A percentile compares a stretch with the other conserved stretches of the same genome.
Evolutionary conservation across 208 protist genomes (phyloP).

Genomic region (Novymonas esmeraldas): DNA sequence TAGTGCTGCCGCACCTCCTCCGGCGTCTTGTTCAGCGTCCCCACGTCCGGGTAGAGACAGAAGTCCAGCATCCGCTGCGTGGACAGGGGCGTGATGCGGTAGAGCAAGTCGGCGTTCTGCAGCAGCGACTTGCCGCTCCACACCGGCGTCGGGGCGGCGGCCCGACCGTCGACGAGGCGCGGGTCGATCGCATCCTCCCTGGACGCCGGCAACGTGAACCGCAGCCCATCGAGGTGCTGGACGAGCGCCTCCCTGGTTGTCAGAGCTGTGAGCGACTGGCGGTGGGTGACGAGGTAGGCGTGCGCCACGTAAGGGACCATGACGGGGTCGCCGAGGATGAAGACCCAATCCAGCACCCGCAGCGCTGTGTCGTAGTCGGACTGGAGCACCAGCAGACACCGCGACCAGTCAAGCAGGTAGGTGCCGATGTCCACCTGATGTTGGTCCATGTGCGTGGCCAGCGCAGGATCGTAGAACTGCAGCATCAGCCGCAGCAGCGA

Average conservation of each 20-base stretch:
- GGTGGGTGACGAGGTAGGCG: slow-evolving; percentile 65
- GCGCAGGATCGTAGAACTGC: slow-evolving; percentile 90
- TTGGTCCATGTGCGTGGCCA: slow-evolving; percentile 84
- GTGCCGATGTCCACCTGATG: slow-evolving; percentile 58
- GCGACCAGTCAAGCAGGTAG: slow-evolving; percentile 63
- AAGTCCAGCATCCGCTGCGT: slow-evolving; percentile 69
- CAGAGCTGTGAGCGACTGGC: slow-evolving; percentile 47
- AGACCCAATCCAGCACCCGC: slow-evolving; percentile 75
- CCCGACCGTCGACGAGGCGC: slow-evolving; percentile 47
- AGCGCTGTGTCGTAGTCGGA: slow-evolving; percentile 42
- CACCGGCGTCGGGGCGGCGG: slow-evolving; percentile 53
- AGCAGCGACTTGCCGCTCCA: slow-evolving; percentile 67
- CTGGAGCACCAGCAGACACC: slow-evolving; percentile 56
- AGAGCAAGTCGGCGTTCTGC: slow-evolving; percentile 80
- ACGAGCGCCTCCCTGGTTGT: slow-evolving; percentile 39
- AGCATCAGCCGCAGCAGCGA: slow-evolving; percentile 81
- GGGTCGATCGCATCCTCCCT: slow-evolving; percentile 50
- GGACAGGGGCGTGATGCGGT: slow-evolving; percentile 68
- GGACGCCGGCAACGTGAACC: slow-evolving; percentile 39
- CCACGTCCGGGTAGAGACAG: slow-evolving; percentile 56
- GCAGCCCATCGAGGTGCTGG: slow-evolving; percentile 25
- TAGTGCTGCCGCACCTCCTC: slow-evolving; percentile 70
- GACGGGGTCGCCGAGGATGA: slow-evolving; percentile 70
- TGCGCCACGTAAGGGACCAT: slow-evolving; percentile 76
- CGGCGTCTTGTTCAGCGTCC: slow-evolving; percentile 49